Evolutionary conservation across 768 basidiomycete genomes (phyloP).

Genomic region (Lentinula sp.): DNA sequence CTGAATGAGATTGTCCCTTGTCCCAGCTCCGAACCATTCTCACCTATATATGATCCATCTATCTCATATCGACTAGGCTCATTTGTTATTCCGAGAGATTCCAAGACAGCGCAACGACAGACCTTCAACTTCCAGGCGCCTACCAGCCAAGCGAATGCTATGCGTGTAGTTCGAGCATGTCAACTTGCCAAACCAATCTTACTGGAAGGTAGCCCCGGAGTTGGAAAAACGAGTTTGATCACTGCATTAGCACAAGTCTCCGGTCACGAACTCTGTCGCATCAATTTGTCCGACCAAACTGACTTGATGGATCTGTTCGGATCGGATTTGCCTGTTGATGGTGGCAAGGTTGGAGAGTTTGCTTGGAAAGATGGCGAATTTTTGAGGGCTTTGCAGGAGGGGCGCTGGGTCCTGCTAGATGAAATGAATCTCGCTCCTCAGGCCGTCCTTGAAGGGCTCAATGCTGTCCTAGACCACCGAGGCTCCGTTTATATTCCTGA

Average conservation of each 20-base stretch:
- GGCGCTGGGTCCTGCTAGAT: conserved; percentile 95
- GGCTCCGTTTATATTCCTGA: conserved; percentile 95
- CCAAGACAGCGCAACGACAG: conserved; percentile 23
- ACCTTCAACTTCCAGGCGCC: conserved; percentile 82
- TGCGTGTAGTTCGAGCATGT: conserved; percentile 84
- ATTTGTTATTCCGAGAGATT: conserved; percentile 67
- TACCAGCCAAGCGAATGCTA: conserved; percentile 81
- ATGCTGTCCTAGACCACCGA: conserved; percentile 92
- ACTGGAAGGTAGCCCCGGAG: conserved; percentile 95
- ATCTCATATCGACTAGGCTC: conserved; percentile 56
- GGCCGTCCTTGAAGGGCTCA: conserved; percentile 93
- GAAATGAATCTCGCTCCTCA: conserved; percentile 99
- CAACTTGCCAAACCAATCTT: conserved; percentile 90
- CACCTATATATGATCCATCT: conserved; percentile 26
- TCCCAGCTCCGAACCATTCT: conserved; percentile 16
- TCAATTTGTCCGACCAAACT: conserved; percentile 98
- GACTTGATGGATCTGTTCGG: conserved; percentile 96
- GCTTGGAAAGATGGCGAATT: conserved; percentile 98
- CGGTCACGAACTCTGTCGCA: conserved; percentile 78
- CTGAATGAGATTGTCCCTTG: conserved; percentile 55
- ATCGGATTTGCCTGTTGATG: conserved; percentile 92
- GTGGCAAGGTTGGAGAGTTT: conserved; percentile 87
- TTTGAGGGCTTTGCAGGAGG: conserved; percentile 86
- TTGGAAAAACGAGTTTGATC: conserved; percentile 94
- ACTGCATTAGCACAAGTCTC: conserved; percentile 77